These are phyloP conservation scores for Bacterosira constricta DNA, from an alignment of 108 stramenopile genomes.

Conservation along the genomic window DNA sequence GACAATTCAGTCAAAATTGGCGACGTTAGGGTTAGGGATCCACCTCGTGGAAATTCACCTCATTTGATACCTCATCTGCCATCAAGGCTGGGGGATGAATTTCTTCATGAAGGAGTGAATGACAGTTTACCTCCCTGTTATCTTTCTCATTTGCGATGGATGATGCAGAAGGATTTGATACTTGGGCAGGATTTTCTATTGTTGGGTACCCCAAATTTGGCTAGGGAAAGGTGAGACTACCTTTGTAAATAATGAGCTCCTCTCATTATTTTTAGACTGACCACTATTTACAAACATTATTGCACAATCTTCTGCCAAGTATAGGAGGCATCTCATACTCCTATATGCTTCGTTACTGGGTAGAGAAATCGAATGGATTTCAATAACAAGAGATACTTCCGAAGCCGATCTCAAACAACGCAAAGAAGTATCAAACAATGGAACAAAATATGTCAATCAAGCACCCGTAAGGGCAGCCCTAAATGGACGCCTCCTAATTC, in stretches of 20 bases:
- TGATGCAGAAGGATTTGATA: conserved; percentile 82
- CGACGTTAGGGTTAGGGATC: conserved; percentile 25
- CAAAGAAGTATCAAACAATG: conserved; percentile 29
- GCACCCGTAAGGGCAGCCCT: conserved; percentile 91
- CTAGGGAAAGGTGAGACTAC: conserved; percentile 33
- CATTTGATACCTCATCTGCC: conserved; percentile 22
- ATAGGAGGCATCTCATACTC: conserved; percentile 64
- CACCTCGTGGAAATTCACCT: conserved; percentile 24
- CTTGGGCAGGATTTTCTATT: conserved; percentile 80
- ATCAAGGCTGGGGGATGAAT: neutral
- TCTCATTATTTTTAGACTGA: too few species aligned
- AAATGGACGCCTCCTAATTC: conserved; percentile 76
- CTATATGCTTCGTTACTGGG: conserved; percentile 68
- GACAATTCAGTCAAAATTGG: conserved; percentile 44
- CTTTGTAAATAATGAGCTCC: too few species aligned
- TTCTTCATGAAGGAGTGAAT: conserved; percentile 1
- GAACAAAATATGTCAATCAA: conserved; percentile 63
- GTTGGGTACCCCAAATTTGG: conserved; percentile 68
- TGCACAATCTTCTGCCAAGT: neutral
- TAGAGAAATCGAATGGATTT: conserved; percentile 71
- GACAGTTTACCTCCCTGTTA: conserved; percentile 40
- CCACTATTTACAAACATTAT: neutral
- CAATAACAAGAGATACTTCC: conserved; percentile 76
- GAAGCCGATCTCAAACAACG: conserved; percentile 91
- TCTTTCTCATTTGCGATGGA: conserved; percentile 80